Base-by-base conservation (phyloP, 2,329 filamentous ascomycete genomes). In the Trichoderma koningiopsis region DNA sequence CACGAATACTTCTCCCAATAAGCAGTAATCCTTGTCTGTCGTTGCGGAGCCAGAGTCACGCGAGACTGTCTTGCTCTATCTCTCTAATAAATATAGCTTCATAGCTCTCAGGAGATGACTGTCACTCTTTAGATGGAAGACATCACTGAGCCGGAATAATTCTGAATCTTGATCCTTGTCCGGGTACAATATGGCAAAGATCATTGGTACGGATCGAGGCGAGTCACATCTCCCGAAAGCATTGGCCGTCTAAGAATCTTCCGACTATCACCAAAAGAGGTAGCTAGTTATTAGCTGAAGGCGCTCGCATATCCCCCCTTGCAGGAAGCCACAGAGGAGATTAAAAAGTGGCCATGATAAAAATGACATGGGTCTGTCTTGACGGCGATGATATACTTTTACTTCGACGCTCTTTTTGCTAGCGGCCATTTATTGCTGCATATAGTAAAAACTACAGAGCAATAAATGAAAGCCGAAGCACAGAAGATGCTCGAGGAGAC, bases 51-150 rank as follows among this genome's bases (percentile, higher is more conserved):
- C 56, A 47, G 24, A 37, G 68, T 70, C 37, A 40, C 68, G 61
- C 68, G 27, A 70, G 35, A 58, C 55, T 55, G 53, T 61, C 62
- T 59, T 55, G 35, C 43, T 55, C 56, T 40, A 67, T 47, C 33
- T 67, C 27, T 19, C 62, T 27, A 43, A 43, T 63, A 43, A 70
- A 40, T 2, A 35, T 47, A 31, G 40, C n/a, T n/a, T 56, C 22
- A 62, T 65, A 49, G 62, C 56, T 60, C 55, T 56, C 47, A 63
- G 55, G 62, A 66, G 59, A 60, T 65, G 53, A 52, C 33, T 40
- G 55, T 70, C 56, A 24, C 57, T 56, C 47, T 57, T 56, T 61
- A 19, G 43, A 70, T 24, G 64, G 55, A 52, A 37, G 37, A 37
- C 55, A 29, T 35, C 49, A 10, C n/a, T 24, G 64, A 67, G 37